Evolutionary conservation across 2,329 filamentous ascomycete species (phyloP), one percentile per base, ranked within the genome.

Genomic region (Aureobasidium mangrovei): DNA sequence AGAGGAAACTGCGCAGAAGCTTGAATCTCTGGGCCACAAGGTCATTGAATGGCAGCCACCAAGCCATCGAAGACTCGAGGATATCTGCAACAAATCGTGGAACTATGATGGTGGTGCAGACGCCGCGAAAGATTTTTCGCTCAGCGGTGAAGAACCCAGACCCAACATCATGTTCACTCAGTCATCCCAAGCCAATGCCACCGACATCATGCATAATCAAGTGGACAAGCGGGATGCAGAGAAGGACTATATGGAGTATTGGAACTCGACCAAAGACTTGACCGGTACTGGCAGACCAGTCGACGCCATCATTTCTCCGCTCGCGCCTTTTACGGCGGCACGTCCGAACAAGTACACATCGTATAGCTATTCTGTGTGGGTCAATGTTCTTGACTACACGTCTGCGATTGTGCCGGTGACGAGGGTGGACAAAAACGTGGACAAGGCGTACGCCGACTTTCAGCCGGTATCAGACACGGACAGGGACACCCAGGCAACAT

Each of bases 161-260:
- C 61, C 70, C 0, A 74, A 79, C 38, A 63, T 77, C 24, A 58
- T 70, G 1, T 69, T 76, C 55, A 55, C 69, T 48, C 40, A 67
- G 8, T 54, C 60, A 33, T 39, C 64, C 62, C 63, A 76, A 62
- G 54, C 70, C 56, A 74, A 60, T 41, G 73, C 72, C 0, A 65
- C 60, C 4, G 67, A 73, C 27, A 72, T 78, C 49, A 72, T 75
- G 43, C 69, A 65, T 2, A 60, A 74, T 44, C 83, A 82, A 4
- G 65, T 83, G 2, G 65, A 68, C 12, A 80, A 80, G 56, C 71
- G 81, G 1, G 70, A 77, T 28, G 78, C 74, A 47, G 78, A 82
- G 60, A 78, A 77, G 56, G 66, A 72, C 18, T 85, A 84, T 59
- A 74, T 81, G 65, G 80, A 84, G 49, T 84, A 82, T 61, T 84